Base-by-base conservation (phyloP, 106 monocot genomes). In the Chionographis japonica region DNA sequence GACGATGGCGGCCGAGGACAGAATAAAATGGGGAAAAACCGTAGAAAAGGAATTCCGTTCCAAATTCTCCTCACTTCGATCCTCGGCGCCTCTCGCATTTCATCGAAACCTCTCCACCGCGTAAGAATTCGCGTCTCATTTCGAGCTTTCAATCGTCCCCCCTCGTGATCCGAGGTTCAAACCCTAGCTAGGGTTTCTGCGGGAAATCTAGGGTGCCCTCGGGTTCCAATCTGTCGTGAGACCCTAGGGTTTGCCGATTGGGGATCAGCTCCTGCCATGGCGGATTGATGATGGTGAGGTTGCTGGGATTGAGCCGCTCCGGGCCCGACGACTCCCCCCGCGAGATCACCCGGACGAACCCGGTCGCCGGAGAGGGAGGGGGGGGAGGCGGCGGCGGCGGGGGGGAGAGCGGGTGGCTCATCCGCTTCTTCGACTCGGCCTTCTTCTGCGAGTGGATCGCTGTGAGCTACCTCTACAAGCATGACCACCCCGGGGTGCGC, bases 391-490 rank as follows among this genome's bases (percentile, higher is more conserved):
- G 38, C 14, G 82, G 60, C 17, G 56, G 69, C n/a, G 73, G 58
- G 42, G 89, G 98, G 3, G 93, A 93, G 83, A 93, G 60, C 56
- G 98, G 98, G 20, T 98, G 98, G 98, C 79, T 98, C 16, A 85
- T 98, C 42, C 84, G 98, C 37, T 98, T 98, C 87, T 98, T 93
- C 71, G 93, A 98, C 61, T 98, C 98, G 15, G 68, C 98, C 69
- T 98, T 98, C 87, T 98, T 98, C 83, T 98, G 98, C 68, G 98
- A 98, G 87, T 98, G 98, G 98, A 98, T 98, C 74, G 98, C 98
- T 2, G 98, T 98, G 41, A 98, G 98, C 74, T 98, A 98, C 72
- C 87, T 98, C 40, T 98, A 98, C 93, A 98, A 98, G 85, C 87
- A 90, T 62, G 87, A 87, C 56, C 98, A 98, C 70, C 66, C 90